Conservation (phyloP, 2,329 filamentous ascomycete species). For the Gaeumannomyces sp. region DNA sequence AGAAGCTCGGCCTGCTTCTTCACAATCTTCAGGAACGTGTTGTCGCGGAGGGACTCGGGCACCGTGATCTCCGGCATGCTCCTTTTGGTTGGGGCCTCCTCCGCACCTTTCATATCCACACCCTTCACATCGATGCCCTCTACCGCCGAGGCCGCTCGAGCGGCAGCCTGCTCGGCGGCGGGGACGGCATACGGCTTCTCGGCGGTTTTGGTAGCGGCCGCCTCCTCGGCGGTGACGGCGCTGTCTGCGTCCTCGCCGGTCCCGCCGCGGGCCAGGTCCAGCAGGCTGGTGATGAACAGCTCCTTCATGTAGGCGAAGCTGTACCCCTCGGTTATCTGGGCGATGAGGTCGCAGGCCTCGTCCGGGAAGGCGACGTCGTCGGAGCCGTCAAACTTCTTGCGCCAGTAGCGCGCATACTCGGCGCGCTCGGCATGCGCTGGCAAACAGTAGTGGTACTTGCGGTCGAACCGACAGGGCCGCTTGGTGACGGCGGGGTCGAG, state of each 20-base stretch:
- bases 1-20: background rate
- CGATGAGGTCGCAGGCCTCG: conserved; percentile 12
- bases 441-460: conserved; percentile 47
- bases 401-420: conserved; percentile 46
- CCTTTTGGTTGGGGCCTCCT: background rate
- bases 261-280: conserved; percentile 7
- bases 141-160: too few relatives aligned
- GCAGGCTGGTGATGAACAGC: conserved; percentile 14
- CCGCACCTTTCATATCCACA: too few relatives aligned
- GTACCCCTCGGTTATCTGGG: conserved; percentile 14
- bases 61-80: background rate
- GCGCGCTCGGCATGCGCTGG: conserved; percentile 37
- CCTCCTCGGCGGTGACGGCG: too few relatives aligned
- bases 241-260: background rate
- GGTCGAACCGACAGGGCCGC: conserved; percentile 47
- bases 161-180: background rate
- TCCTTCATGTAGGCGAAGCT: conserved; percentile 17
- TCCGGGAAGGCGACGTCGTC: conserved; percentile 14
- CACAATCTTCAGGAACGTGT: background rate
- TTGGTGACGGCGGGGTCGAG: conserved; percentile 50
- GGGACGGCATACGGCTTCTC: too few relatives aligned
- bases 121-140: too few relatives aligned
- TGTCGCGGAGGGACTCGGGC: background rate
- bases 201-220: too few relatives aligned
- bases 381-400: conserved; percentile 22